Base-by-base conservation (phyloP, 371 early-diverging fungal genomes). In the Smittium culicis region DNA sequence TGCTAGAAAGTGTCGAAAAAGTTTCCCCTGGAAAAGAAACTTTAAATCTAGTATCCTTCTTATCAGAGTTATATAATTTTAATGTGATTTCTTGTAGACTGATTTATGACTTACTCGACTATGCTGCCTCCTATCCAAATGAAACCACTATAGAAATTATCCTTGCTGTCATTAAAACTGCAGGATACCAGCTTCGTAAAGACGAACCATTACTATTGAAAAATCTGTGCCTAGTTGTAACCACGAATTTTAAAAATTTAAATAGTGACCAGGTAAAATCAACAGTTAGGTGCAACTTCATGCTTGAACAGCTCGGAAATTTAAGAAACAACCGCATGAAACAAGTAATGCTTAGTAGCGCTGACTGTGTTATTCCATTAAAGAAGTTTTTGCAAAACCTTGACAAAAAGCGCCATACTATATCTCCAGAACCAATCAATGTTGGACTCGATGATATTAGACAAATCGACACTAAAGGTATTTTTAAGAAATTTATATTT, bases 301-400 rank as follows among this genome's bases (percentile, higher is more conserved):
- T 97, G 93, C 77, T 96, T 54, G 98, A 97, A 77, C 90, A 88
- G 14, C 79, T 97, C 65, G 82, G 85, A 61, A 88, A 92, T 65
- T 79, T 97, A 54, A 94, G 92, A 75, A 93, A 95, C 75, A 97
- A 97, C 81, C 86, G 90, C 69, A 82, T 89, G 72, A 89, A 78
- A 79, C 77, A 59, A 76, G 79, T 25, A 73, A 80, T 60, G 77
- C 79, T 64, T 79, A 81, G 72, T 27, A 81, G 74, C 60, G 76
- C 80, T 30, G 90, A 89, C 27, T 80, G 82, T 65, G 82, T 85
- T 25, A 73, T 77, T 25, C 81, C 83, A 70, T 84, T 95, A 81
- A 91, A 90, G 71, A 90, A 88, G 76, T 88, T 90, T 69, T 74
- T 94, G 56, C 82, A 72, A 69, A 67, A 77, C 75, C 67, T 81